These are phyloP conservation scores for Backusella sp. DNA, from an alignment of 192 early-diverging fungal genomes.

Conservation along the genomic window DNA sequence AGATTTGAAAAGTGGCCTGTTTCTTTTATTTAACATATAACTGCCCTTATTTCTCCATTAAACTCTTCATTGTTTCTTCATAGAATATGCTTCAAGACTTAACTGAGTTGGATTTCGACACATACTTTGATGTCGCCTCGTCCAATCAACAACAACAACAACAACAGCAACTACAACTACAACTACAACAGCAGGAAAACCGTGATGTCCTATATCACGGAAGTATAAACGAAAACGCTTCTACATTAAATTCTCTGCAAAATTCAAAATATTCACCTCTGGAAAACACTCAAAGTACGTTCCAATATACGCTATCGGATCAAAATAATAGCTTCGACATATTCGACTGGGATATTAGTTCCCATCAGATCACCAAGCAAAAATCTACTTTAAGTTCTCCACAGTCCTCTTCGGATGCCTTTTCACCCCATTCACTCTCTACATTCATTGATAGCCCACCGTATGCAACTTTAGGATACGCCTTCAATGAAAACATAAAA, in stretches of 20 bases:
- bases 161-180: not conserved
- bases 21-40: slow-evolving; percentile 4
- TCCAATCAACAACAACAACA: slow-evolving; percentile 14
- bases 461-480: not conserved
- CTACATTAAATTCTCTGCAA: not conserved
- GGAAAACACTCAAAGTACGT: not conserved
- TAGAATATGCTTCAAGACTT: slow-evolving; percentile 21
- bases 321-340: not conserved
- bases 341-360: not conserved
- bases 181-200: not conserved
- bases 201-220: slow-evolving; percentile 1
- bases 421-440: not conserved
- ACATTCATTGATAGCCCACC: slow-evolving; percentile 1
- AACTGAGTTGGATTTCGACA: slow-evolving; percentile 17
- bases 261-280: not conserved
- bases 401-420: slow-evolving; percentile 7
- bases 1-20: slow-evolving; percentile 8
- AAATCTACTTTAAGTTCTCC: slow-evolving; percentile 1
- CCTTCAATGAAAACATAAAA: not conserved
- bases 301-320: not conserved
- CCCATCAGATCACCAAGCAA: not conserved
- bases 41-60: slow-evolving; percentile 1
- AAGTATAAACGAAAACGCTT: not conserved
- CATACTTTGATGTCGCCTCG: slow-evolving; percentile 16
- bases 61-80: not conserved